These are phyloP conservation scores for Funneliformis geosporum DNA, from an alignment of 192 early-diverging fungal genomes.

Conservation along the genomic window DNA sequence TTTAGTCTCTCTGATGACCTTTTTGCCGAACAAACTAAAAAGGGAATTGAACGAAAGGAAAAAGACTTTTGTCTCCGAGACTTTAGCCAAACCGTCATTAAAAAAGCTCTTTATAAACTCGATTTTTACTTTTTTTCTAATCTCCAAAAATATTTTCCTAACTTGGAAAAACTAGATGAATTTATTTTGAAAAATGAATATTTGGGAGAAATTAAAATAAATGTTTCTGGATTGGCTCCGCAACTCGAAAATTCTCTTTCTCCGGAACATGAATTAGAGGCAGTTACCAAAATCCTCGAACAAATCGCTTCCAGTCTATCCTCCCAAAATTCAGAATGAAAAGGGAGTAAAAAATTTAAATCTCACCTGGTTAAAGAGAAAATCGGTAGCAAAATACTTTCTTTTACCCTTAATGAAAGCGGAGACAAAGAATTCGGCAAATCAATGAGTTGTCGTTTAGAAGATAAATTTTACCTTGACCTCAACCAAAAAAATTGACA, in stretches of 20 bases:
- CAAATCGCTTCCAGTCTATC: not conserved
- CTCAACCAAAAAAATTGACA: not conserved
- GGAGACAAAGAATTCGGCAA: not conserved
- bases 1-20: not conserved
- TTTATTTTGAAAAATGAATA: not conserved
- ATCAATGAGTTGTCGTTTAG: not conserved
- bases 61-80: not conserved
- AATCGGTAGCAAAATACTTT: not conserved
- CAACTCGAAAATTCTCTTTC: not conserved
- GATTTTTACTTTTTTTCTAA: not conserved
- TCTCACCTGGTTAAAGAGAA: not conserved
- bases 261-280: not conserved
- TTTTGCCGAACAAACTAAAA: not conserved
- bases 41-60: not conserved
- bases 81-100: not conserved
- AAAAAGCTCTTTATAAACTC: not conserved
- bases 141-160: not conserved
- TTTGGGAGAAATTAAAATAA: not conserved
- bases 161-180: not conserved
- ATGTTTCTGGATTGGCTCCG: not conserved
- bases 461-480: not conserved
- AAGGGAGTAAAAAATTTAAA: not conserved
- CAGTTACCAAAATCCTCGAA: not conserved
- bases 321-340: not conserved
- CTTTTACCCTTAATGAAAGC: not conserved